Percentiles rank a stretch among this genome's conserved stretches.
These are phyloP conservation scores for Pilatotrama ljubarskyi DNA, from an alignment of 768 basidiomycete species.

Conservation along the genomic window DNA sequence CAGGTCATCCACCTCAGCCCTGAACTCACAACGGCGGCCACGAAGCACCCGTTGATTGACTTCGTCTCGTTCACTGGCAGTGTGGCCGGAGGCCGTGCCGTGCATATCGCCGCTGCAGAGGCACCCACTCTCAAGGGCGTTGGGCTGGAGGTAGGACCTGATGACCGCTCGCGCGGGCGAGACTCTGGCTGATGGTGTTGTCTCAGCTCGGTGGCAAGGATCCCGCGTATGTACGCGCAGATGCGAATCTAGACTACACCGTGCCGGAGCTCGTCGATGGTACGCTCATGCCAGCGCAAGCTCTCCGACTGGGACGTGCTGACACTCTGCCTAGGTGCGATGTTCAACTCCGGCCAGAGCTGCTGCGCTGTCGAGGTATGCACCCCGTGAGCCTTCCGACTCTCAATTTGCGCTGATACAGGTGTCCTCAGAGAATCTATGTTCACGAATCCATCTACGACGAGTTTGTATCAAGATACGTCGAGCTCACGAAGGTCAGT, in stretches of 20 bases:
- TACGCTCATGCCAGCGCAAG: constrained; percentile 27
- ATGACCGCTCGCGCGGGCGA: not conserved
- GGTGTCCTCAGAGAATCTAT: constrained; percentile 72
- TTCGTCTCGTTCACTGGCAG: constrained; percentile 94
- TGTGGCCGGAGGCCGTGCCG: constrained; percentile 72
- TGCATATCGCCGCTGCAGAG: constrained; percentile 67
- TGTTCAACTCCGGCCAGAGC: constrained; percentile 98
- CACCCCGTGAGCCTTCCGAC: not conserved
- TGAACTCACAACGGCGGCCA: constrained; percentile 54
- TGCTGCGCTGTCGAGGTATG: constrained; percentile 88
- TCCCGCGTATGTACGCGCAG: constrained; percentile 89
- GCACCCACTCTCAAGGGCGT: constrained; percentile 82
- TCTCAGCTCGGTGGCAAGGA: constrained; percentile 95
- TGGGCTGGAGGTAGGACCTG: constrained; percentile 66
- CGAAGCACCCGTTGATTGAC: constrained; percentile 65
- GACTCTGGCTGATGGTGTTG: constrained; percentile 29
- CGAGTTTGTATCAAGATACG: constrained; percentile 71
- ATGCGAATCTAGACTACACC: constrained; percentile 83
- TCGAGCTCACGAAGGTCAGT: constrained; percentile 76
- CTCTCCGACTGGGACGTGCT: constrained; percentile 1
- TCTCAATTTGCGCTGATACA: not conserved
- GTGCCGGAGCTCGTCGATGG: constrained; percentile 90
- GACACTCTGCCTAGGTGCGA: constrained; percentile 55
- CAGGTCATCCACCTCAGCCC: constrained; percentile 78
- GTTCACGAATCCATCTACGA: constrained; percentile 87